Base-by-base conservation (phyloP, 208 protist genomes). In the Trypanosoma scelopori region DNA sequence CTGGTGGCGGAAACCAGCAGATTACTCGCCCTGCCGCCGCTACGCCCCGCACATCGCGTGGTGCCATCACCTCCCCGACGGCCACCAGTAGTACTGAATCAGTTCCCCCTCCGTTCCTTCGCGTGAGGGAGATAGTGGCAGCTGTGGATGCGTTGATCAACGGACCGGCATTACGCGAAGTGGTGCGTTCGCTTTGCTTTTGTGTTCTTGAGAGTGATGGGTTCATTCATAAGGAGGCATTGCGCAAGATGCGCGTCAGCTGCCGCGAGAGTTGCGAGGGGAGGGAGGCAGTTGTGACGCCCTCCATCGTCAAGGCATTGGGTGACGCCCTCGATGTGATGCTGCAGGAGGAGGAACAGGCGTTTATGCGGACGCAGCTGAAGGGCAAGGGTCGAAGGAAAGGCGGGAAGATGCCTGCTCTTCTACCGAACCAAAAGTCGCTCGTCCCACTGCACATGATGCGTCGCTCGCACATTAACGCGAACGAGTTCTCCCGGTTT, bases 141-240 rank as follows among this genome's bases (percentile, higher is more conserved):
- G 87, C 76, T 7, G 27, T 93, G 1, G 78, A 93, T 59, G 81
- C 72, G 7, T 55, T 93, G 1, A 59, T 91, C 20, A 91, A 91
- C 71, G 79, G 79, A 18, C 15, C 39, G 9, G 76, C 77, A 37
- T 86, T 85, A 41, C 58, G 69, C 23, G 56, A 69, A n/a, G 65
- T 83, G 0, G 74, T 93, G 67, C 84, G 87, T 9, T 83, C 76
- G 74, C 55, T 79, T n/a, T 89, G 82, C 69, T 94, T 89, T 69
- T 25, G 65, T 42, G 64, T 81, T 22, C 50, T 91, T 61, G 79
- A 89, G 59, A 79, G 59, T 5, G 71, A 88, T 48, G 84, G 81
- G 20, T 94, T 84, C 67, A 89, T 94, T n/a, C 84, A 91, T 76
- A 90, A 86, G 66, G 41, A 76, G 18, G 65, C 76, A 28, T 65